Evolutionary conservation across 441 rosid genomes (phyloP), one percentile per base, ranked within the genome.

Genomic region (Arabidopsis lyrata): DNA sequence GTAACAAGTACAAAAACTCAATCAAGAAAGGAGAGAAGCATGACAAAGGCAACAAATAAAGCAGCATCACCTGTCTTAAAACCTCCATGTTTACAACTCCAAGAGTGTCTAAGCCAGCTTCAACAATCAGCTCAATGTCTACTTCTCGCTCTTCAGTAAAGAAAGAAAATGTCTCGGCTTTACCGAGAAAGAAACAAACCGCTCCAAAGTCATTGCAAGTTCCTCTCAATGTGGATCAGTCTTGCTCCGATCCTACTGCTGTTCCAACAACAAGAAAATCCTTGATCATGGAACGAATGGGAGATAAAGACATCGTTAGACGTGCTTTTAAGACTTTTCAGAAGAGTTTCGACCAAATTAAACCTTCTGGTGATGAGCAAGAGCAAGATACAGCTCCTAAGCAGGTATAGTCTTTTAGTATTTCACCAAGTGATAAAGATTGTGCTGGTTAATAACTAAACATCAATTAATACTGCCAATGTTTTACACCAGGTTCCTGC

Each of bases 221-320:
- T 82, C 84, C 97, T 54, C 69, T 86, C 66, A 85, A 78, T 71
- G 50, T 85, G 62, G 89, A 80, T 41, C 80, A 86, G 18, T 65
- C 85, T 3, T 75, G 64, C 63, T 78, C 86, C 20, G 81, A 66
- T 74, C 82, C 72, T 53, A 69, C 80, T 47, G 66, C 87, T 77
- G 44, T 70, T 50, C 12, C 85, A 27, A 60, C 81, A 29, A 65
- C 79, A 2, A 85, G 93, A 73, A 86, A 88, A 70, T 87, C 97
- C 35, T 76, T 87, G 63, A 86, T 95, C n/a, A 93, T 93, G 99
- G 99, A 93, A 73, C 87, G 81, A 70, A 93, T 93, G 99, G 93
- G 93, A 15, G 97, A 95, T 81, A 95, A 93, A 77, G 99, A 95
- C 78, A 93, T 90, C 53, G 90, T 95, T 18, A 93, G 83, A 75